Evolutionary conservation across 306 rosid genomes (phyloP).

Genomic region (Pterocarpus macrocarpus): DNA sequence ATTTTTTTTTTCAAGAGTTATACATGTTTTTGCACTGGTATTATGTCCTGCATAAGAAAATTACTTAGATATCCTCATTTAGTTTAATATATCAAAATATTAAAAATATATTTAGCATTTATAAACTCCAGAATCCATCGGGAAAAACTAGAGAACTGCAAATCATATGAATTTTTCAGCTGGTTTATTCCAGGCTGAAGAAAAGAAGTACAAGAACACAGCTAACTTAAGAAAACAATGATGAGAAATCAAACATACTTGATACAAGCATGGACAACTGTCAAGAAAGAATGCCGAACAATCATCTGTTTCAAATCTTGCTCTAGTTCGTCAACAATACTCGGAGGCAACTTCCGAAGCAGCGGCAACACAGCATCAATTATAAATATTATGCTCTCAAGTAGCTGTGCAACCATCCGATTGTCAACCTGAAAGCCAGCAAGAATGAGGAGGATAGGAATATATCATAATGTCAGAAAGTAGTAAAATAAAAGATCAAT

Average conservation of each 20-base stretch:
- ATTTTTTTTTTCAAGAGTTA: background rate
- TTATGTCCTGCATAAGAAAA: constrained; percentile 22
- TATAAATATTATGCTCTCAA: constrained; percentile 92
- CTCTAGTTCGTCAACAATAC: constrained; percentile 88
- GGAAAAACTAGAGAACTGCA: constrained; percentile 28
- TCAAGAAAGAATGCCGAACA: constrained; percentile 90
- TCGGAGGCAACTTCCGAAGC: constrained; percentile 80
- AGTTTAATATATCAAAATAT: background rate
- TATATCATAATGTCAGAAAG: background rate
- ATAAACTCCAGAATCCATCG: background rate
- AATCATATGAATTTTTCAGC: constrained; percentile 24
- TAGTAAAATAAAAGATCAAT: no score
- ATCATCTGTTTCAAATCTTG: constrained; percentile 96
- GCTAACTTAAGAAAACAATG: constrained; percentile 30
- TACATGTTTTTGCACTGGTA: constrained; percentile 11
- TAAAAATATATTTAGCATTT: constrained; percentile 9
- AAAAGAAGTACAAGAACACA: constrained; percentile 39
- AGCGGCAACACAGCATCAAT: constrained; percentile 92
- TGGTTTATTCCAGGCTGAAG: background rate
- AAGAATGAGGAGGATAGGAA: constrained; percentile 25
- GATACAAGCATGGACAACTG: constrained; percentile 99
- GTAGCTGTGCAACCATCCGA: constrained; percentile 76
- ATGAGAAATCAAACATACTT: constrained; percentile 62
- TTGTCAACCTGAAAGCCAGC: constrained; percentile 76
- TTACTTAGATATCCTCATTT: constrained; percentile 30